Evolutionary conservation across 139 green algal genomes (phyloP).

Genomic region (Asterochloris sp.): DNA sequence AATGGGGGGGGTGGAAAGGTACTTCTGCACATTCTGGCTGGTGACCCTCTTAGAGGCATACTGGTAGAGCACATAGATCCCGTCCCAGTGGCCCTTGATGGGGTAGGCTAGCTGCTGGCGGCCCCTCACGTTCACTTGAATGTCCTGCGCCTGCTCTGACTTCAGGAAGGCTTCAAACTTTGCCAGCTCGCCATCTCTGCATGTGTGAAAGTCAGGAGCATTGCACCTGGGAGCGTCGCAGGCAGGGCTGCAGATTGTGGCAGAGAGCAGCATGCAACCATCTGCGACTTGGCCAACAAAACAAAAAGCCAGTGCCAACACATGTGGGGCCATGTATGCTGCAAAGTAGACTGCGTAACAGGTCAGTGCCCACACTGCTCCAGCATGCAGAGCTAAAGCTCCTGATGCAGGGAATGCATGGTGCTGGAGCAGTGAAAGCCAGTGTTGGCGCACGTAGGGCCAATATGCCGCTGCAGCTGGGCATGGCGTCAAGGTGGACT

Average conservation of each 20-base stretch:
- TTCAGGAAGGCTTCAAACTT: slow-evolving; percentile 91
- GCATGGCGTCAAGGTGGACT: too few species aligned
- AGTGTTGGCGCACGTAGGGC: too few species aligned
- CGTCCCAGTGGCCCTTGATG: slow-evolving; percentile 80
- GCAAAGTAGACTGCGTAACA: background rate
- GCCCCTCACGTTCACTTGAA: slow-evolving; percentile 64
- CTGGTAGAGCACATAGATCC: slow-evolving; percentile 87
- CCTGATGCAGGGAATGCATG: background rate
- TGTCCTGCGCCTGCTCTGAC: slow-evolving; percentile 63
- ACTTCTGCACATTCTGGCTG: slow-evolving; percentile 67
- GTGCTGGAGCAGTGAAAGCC: too few species aligned
- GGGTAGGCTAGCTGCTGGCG: slow-evolving; percentile 77
- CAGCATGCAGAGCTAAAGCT: background rate
- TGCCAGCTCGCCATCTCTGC: slow-evolving; percentile 79
- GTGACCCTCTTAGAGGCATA: slow-evolving; percentile 62
- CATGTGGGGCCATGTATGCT: background rate
- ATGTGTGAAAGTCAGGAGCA: background rate
- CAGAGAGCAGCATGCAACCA: background rate
- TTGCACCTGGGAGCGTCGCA: background rate
- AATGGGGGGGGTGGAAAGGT: slow-evolving; percentile 71
- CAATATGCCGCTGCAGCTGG: too few species aligned
- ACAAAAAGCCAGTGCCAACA: background rate
- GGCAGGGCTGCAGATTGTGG: background rate
- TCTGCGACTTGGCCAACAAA: background rate
- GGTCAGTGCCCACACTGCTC: background rate